A percentile compares a stretch with the other conserved stretches of the same genome.
Conservation (phyloP, 176 grass and related monocot genomes). For the Paspalum vaginatum region DNA sequence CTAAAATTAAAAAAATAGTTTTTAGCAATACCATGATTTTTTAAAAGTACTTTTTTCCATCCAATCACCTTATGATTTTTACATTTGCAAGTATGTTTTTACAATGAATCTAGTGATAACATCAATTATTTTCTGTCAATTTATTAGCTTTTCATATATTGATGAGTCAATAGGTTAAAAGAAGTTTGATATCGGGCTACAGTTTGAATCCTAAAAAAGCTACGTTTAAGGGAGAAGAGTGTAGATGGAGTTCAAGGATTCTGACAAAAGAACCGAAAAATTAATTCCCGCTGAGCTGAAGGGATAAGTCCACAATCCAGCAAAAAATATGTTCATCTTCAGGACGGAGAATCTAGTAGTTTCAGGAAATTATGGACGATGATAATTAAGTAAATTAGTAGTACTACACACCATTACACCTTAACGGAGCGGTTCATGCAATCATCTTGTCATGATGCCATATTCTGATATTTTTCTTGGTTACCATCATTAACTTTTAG, state of each 20-base stretch:
- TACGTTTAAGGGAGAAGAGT: background rate
- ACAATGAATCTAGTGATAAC: too few relatives aligned
- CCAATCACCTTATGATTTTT: too few relatives aligned
- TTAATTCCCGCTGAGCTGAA: background rate
- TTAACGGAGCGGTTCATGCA: conserved; percentile 1
- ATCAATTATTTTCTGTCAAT: too few relatives aligned
- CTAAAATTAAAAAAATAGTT: too few relatives aligned
- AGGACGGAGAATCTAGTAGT: conserved; percentile 18
- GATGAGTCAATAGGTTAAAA: too few relatives aligned
- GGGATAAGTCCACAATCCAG: background rate
- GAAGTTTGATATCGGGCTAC: too few relatives aligned
- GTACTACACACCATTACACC: background rate
- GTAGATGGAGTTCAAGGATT: background rate
- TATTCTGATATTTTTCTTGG: background rate
- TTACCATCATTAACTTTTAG: conserved; percentile 30
- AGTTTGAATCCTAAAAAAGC: too few relatives aligned
- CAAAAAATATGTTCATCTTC: background rate
- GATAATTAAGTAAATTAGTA: background rate
- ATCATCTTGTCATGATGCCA: conserved; percentile 28
- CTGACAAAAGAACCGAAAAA: background rate
- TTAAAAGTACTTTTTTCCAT: too few relatives aligned
- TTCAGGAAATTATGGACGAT: background rate
- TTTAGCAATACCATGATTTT: too few relatives aligned
- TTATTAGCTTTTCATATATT: too few relatives aligned
- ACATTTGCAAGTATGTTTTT: too few relatives aligned